These are phyloP conservation scores for Pythium folliculosum DNA, from an alignment of 352 stramenopile genomes.

Conservation along the genomic window DNA sequence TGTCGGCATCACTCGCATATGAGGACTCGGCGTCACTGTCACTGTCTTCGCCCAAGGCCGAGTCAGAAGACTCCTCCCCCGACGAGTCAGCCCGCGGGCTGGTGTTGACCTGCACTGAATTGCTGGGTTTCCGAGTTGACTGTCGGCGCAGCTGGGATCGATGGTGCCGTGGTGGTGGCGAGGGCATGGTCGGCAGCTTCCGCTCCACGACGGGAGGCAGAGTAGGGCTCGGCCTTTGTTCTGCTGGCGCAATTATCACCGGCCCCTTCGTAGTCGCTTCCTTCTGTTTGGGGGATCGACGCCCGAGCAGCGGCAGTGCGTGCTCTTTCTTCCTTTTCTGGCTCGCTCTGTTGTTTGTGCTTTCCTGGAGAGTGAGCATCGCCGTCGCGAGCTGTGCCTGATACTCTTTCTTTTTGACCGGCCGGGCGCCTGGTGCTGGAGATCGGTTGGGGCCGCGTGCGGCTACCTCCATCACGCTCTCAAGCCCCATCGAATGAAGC, in stretches of 20 bases:
- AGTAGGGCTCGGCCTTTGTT: not conserved
- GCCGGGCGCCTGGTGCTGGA: not conserved
- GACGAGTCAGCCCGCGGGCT: not conserved
- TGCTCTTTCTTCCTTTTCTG: constrained; percentile 14
- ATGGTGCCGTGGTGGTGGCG: not conserved
- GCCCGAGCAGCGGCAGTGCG: constrained; percentile 14
- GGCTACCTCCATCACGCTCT: not conserved
- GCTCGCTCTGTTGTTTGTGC: not conserved
- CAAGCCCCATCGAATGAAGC: constrained; percentile 23
- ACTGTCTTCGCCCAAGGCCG: not conserved
- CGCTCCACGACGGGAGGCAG: not conserved
- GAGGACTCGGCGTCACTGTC: not conserved
- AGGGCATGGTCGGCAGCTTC: not conserved
- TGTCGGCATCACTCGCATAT: not conserved
- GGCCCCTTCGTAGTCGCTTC: not conserved
- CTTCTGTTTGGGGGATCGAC: not conserved
- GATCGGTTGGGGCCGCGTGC: not conserved
- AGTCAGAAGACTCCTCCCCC: not conserved
- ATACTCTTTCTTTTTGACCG: not conserved
- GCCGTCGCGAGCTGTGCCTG: not conserved
- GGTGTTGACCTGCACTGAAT: not conserved
- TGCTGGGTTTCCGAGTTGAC: not conserved
- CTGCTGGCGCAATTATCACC: not conserved
- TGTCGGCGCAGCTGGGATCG: not conserved
- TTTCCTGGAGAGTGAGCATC: constrained; percentile 3